Evolutionary conservation across 148 eudicot species (phyloP).

Genomic region (Gaultheria prostrata): DNA sequence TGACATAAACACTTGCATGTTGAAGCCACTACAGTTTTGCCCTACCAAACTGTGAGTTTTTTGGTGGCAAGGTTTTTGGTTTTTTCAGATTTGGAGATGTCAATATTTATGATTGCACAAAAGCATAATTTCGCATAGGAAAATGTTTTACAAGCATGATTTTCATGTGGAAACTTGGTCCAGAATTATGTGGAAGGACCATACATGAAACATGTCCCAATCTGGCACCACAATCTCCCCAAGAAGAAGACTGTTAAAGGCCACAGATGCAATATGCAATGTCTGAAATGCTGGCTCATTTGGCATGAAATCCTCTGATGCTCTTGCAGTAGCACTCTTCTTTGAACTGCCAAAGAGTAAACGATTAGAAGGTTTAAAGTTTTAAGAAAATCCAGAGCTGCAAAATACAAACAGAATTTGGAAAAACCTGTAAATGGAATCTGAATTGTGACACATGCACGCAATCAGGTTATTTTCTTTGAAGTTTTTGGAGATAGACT

Average conservation of each 20-base stretch:
- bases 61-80: neutral
- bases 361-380: neutral
- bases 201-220: conserved; percentile 11
- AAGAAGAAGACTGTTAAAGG: conserved; percentile 7
- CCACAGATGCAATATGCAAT: neutral
- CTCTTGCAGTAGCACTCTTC: conserved; percentile 6
- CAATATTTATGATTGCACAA: neutral
- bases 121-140: neutral
- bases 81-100: neutral
- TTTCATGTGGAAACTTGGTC: neutral
- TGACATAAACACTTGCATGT: neutral
- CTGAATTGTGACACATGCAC: neutral
- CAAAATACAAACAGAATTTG: neutral
- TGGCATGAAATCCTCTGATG: conserved; percentile 11
- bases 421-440: conserved; percentile 1
- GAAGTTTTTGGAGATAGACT: neutral
- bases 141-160: neutral
- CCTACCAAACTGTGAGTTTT: neutral
- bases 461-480: conserved; percentile 2
- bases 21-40: neutral
- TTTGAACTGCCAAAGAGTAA: neutral
- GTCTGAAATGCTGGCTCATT: conserved; percentile 11
- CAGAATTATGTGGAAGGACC: neutral
- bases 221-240: conserved; percentile 11
- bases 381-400: neutral